A percentile compares a stretch with the other conserved stretches of the same genome.
Conservation (phyloP, 352 stramenopile species). For the Phytopythium ostracodes region DNA sequence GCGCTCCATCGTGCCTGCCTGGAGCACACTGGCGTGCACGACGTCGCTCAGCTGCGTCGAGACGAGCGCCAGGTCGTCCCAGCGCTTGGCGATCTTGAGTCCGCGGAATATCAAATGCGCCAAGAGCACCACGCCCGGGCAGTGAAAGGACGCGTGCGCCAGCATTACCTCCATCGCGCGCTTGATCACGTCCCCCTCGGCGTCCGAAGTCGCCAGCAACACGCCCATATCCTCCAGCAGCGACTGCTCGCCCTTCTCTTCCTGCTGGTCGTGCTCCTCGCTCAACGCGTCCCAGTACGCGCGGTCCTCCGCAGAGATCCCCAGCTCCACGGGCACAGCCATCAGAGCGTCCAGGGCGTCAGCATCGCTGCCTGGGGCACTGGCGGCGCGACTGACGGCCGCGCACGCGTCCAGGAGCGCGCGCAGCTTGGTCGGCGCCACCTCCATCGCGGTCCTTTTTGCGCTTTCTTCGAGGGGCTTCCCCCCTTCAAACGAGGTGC, state of each 20-base stretch:
- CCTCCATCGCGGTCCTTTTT: conserved; percentile 26
- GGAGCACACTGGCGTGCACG: conserved; percentile 33
- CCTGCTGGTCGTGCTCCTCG: conserved; percentile 10
- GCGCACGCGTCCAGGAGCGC: conserved; percentile 35
- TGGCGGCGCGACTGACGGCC: conserved; percentile 19
- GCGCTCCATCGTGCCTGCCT: conserved; percentile 12
- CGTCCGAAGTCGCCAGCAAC: conserved; percentile 49
- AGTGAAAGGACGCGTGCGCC: conserved; percentile 28
- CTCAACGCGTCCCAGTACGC: conserved; percentile 48
- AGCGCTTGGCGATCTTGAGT: conserved; percentile 77
- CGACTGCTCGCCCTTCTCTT: conserved; percentile 8
- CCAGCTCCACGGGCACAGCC: conserved; percentile 11
- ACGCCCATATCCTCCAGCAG: conserved; percentile 53
- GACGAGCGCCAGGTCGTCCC: conserved; percentile 40
- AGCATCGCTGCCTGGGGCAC: background rate
- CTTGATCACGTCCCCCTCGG: conserved; percentile 18
- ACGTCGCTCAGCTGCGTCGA: conserved; percentile 37
- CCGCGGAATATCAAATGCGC: conserved; percentile 52
- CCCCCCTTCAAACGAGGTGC: conserved; percentile 10
- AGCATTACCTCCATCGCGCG: conserved; percentile 36
- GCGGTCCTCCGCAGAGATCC: conserved; percentile 34
- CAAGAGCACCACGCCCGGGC: conserved; percentile 44
- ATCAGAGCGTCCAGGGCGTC: conserved; percentile 1
- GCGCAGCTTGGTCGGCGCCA: conserved; percentile 34
- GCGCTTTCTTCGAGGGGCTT: conserved; percentile 11